These are phyloP conservation scores for Penicillium sp. DNA, from an alignment of 2,329 filamentous ascomycete genomes.

Conservation along the genomic window DNA sequence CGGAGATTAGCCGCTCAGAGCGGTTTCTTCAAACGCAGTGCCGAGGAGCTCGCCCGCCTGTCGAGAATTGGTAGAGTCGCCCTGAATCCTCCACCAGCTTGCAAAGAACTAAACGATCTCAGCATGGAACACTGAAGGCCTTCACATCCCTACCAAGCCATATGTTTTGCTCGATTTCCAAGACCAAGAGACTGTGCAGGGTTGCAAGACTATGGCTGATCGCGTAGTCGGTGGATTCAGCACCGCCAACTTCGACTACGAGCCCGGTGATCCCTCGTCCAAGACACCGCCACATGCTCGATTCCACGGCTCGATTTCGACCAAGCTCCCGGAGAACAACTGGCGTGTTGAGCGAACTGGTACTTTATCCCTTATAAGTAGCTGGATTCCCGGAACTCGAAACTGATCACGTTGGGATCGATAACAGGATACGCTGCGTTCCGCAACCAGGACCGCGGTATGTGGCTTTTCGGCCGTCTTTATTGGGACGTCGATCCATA, in stretches of 20 bases:
- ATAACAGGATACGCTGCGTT: slow-evolving; percentile 80
- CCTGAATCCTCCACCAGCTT: background rate
- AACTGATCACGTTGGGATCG: slow-evolving; percentile 1
- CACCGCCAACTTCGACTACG: slow-evolving; percentile 63
- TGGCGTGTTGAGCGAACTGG: slow-evolving; percentile 42
- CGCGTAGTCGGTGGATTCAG: slow-evolving; percentile 82
- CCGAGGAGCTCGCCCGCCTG: slow-evolving; percentile 55
- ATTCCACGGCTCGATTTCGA: slow-evolving; percentile 86
- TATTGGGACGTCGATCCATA: slow-evolving; percentile 90
- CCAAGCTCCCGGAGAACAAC: slow-evolving; percentile 69
- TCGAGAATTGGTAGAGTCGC: slow-evolving; percentile 48
- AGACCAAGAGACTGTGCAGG: slow-evolving; percentile 31
- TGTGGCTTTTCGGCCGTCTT: slow-evolving; percentile 78
- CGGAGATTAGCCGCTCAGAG: slow-evolving; percentile 37
- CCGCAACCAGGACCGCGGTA: slow-evolving; percentile 69
- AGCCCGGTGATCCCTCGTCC: slow-evolving; percentile 44
- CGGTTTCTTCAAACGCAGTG: slow-evolving; percentile 55
- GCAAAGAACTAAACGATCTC: slow-evolving; percentile 7
- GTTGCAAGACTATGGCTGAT: slow-evolving; percentile 75
- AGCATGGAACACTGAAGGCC: slow-evolving; percentile 42
- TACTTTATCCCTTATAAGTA: slow-evolving; percentile 12
- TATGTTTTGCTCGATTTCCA: slow-evolving; percentile 41
- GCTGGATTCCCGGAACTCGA: background rate
- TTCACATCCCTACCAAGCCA: slow-evolving; percentile 37
- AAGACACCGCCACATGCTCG: slow-evolving; percentile 60